Evolutionary conservation across 2,329 filamentous ascomycete genomes (phyloP), one percentile per base, ranked within the genome.

Genomic region (Paramyrothecium sp.): DNA sequence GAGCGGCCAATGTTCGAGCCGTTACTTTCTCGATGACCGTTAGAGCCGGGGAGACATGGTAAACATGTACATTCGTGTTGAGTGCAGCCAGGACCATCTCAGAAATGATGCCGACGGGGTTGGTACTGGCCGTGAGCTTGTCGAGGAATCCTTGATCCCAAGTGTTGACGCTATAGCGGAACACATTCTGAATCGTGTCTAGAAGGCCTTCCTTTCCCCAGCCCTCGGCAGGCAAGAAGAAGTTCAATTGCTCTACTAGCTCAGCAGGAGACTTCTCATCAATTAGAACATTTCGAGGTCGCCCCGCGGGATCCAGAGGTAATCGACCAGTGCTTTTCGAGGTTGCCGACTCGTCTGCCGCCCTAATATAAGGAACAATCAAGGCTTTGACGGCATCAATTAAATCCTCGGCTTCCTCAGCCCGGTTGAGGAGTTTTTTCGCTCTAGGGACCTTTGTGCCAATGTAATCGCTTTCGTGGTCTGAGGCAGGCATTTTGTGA

Each of bases 81-180:
- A 99, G 78, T 1, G 90, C 84, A 0, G 91, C 88, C 23, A 98
- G 84, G 10, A 98, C 80, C 57, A 98, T 79, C 67, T 98, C 95
- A 2, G 92, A 89, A 17, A 89, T 87, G 0, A 98, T 83, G n/a
- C 94, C 94, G 10, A 94, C 88, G 46, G 94, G 89, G 69, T 95
- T 95, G 41, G 91, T 96, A 61, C 89, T 89, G 17, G 90, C 86
- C 73, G 97, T 98, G n/a, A 98, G 80, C 77, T 99, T 98, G 75
- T 97, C 93, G 68, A 98, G 77, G 74, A 98, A 99, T 13, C 94
- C 94, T 74, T 97, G 93, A 68, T 96, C 90, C 91, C 93, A 98
- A 19, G 94, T 97, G 75, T 99, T 99, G 69, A 98, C 94, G 68
- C 90, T 95, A 73, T 96, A 92, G 61, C 85, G 81, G 47, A 98